phyloP scores from a whole-genome alignment of 73 alveolate genomes.

The Tetrahymena thermophila region DNA sequence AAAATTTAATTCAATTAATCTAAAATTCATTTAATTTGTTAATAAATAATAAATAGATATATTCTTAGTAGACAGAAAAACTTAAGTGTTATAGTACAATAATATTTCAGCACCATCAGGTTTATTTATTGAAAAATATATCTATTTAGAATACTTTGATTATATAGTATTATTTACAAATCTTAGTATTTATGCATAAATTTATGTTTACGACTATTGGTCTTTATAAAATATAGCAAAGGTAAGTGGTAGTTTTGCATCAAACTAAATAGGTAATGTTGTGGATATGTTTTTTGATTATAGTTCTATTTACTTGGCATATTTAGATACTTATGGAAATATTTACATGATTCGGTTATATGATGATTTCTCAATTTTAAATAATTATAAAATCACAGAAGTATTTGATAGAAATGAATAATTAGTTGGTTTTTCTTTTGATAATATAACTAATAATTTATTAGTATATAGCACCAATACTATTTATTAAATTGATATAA shows the following conservation, averaged over 20 bases:
- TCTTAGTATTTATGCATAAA: neutral
- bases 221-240: neutral
- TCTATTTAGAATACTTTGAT: neutral
- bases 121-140: neutral
- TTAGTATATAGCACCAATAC: neutral
- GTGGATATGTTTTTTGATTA: neutral
- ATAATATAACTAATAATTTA: neutral
- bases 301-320: neutral
- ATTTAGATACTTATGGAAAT: neutral
- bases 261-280: neutral
- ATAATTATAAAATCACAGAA: neutral
- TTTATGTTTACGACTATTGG: neutral
- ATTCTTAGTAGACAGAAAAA: neutral
- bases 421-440: neutral
- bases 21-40: too few species aligned
- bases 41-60: neutral
- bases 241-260: neutral
- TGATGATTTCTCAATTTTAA: neutral
- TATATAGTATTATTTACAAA: neutral
- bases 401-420: neutral
- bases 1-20: too few species aligned
- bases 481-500: neutral
- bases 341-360: too few species aligned
- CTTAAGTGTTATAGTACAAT: too few species aligned
- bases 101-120: neutral